These are phyloP conservation scores for Perkinsus chesapeaki DNA, from an alignment of 169 alveolate genomes.

Conservation along the genomic window DNA sequence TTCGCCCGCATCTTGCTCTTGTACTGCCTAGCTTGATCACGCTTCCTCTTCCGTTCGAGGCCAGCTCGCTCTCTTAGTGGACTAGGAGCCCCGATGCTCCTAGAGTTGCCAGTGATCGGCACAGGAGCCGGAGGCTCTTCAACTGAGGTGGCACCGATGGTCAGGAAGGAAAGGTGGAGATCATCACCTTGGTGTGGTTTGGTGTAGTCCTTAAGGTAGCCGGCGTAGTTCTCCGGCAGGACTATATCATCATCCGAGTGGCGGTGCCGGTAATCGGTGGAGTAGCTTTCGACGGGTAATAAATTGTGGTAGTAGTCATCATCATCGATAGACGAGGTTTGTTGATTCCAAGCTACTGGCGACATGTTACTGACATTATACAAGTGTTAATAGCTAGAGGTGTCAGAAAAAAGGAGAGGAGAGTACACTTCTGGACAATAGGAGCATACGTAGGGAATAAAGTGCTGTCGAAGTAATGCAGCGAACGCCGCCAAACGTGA, in stretches of 20 bases:
- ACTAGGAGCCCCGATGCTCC: background rate
- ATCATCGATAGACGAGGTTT: background rate
- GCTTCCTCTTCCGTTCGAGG: background rate
- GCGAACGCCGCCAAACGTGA: no score
- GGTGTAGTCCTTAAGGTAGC: background rate
- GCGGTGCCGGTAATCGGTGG: background rate
- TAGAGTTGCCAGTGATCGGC: background rate
- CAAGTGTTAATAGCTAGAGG: no score
- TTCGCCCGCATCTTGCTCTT: background rate
- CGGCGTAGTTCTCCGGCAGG: background rate
- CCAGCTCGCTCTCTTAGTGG: background rate
- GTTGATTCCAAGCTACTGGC: no score
- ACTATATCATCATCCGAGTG: background rate
- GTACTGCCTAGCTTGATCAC: background rate
- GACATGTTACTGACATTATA: no score
- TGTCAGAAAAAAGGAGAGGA: no score
- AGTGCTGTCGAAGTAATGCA: no score
- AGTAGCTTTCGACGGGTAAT: background rate
- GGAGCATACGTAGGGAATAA: no score
- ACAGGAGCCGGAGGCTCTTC: background rate
- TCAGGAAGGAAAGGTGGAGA: background rate
- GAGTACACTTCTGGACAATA: no score
- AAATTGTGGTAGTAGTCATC: background rate
- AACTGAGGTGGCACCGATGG: background rate
- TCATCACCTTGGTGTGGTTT: background rate